These are phyloP conservation scores for Botrytis pseudocinerea DNA, from an alignment of 2,329 filamentous ascomycete species.

Conservation along the genomic window DNA sequence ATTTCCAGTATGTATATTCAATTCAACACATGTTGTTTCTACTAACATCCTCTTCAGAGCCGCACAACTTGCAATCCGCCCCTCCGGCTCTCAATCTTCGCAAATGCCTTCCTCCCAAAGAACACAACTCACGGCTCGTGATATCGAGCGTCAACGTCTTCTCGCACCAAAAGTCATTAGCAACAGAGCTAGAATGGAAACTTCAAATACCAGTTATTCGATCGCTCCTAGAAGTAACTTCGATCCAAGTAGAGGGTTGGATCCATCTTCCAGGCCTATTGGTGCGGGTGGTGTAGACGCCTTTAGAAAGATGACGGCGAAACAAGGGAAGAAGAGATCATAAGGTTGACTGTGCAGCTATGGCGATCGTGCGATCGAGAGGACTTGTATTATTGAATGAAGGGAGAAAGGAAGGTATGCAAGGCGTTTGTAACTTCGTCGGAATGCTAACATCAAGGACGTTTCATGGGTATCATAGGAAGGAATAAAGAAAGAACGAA, in stretches of 20 bases:
- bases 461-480: slow-evolving; percentile 16
- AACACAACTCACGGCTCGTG: slow-evolving; percentile 35
- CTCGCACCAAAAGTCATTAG: slow-evolving; percentile 55
- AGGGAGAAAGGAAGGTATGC: slow-evolving; percentile 3
- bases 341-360: neutral
- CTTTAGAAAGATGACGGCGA: slow-evolving; percentile 66
- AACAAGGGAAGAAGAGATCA: slow-evolving; percentile 49
- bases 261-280: slow-evolving; percentile 55
- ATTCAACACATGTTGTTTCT: slow-evolving; percentile 1
- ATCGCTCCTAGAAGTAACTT: slow-evolving; percentile 56
- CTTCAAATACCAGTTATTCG: slow-evolving; percentile 41
- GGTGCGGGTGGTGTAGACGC: slow-evolving; percentile 64
- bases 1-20: slow-evolving; percentile 55
- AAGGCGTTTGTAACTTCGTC: slow-evolving; percentile 14
- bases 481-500: slow-evolving; percentile 5
- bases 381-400: slow-evolving; percentile 15
- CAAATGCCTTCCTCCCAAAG: slow-evolving; percentile 37
- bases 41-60: slow-evolving; percentile 35
- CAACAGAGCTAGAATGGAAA: slow-evolving; percentile 55
- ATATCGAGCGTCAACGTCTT: slow-evolving; percentile 56
- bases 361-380: neutral
- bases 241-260: slow-evolving; percentile 51
- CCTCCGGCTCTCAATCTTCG: slow-evolving; percentile 37
- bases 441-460: slow-evolving; percentile 11
- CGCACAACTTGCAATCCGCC: slow-evolving; percentile 41